Evolutionary conservation across 2,329 filamentous ascomycete species (phyloP), one percentile per base, ranked within the genome.

Genomic region (Talaromyces sp.): DNA sequence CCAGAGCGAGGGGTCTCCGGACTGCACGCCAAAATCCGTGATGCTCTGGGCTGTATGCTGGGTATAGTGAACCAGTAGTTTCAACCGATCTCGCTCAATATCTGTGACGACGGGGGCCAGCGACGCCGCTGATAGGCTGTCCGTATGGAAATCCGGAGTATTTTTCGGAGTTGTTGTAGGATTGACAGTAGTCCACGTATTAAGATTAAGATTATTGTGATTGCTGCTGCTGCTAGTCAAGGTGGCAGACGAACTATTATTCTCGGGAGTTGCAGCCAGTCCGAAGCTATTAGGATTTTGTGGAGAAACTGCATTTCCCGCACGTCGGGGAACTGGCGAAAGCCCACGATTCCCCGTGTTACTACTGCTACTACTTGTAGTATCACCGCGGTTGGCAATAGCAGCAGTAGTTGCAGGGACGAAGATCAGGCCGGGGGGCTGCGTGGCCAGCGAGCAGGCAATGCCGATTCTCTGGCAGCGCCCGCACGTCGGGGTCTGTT

Each of bases 31-130:
- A 27, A 61, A 27, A 11, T 61, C 41, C 14, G 38, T 49, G n/a
- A 61, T 41, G 29, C 50, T 58, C 26, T 55, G 35, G 6, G 59
- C 59, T 9, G 56, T 51, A 27, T 58, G 56, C 13, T 50, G n/a
- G 11, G 56, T 61, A 46, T 61, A 61, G 9, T 61, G 55, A 27
- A 54, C 50, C 38, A 61, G 58, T 5, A 61, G 19, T 41, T 50
- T 31, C 4, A 61, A 26, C 17, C 56, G 51, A 9, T 41, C 59
- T 10, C 43, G 11, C 31, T 58, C 59, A 41, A 56, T 43, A 17
- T 61, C 59, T 26, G 43, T 24, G 43, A 50, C 13, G 43, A 50
- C 35, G 14, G 35, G 35, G 5, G 35, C 35, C 35, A 38, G 17
- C 14, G 35, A n/a, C 1, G 35, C 17, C 17, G 35, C 35, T 38